A percentile compares a stretch with the other conserved stretches of the same genome.
Conservation (phyloP, 179 eudicot species). For the Spergularia azorica region DNA sequence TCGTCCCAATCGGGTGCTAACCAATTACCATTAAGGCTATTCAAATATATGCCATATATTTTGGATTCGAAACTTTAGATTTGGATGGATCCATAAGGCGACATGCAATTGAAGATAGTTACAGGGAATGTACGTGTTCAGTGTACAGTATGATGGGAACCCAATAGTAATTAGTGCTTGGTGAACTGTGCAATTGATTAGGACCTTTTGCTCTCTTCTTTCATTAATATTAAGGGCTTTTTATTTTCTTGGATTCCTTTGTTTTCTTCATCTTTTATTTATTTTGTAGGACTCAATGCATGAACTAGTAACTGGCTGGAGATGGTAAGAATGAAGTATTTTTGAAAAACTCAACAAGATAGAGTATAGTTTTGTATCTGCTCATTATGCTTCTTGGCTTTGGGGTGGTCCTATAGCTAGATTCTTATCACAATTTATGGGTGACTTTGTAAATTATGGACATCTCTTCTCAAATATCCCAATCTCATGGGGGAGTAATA, state of each 20-base stretch:
- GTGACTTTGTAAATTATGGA: slow-evolving; percentile 22
- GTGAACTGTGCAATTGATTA: slow-evolving; percentile 27
- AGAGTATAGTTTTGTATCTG: too few relatives aligned
- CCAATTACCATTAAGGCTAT: too few relatives aligned
- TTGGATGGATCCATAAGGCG: too few relatives aligned
- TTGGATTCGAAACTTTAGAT: too few relatives aligned
- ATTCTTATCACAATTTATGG: slow-evolving; percentile 30
- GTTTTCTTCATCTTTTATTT: not conserved
- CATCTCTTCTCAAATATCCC: slow-evolving; percentile 9
- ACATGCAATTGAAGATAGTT: slow-evolving; percentile 28
- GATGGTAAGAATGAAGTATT: slow-evolving; percentile 23
- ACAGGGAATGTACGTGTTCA: slow-evolving; percentile 11
- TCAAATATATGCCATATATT: too few relatives aligned
- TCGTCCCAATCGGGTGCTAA: too few relatives aligned
- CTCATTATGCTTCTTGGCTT: slow-evolving; percentile 23
- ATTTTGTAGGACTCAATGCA: slow-evolving; percentile 28
- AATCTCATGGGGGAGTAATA: not conserved
- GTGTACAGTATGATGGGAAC: too few relatives aligned
- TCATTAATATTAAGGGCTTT: too few relatives aligned
- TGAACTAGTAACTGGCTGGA: slow-evolving; percentile 18
- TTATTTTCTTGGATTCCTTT: slow-evolving; percentile 35
- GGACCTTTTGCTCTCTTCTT: slow-evolving; percentile 21
- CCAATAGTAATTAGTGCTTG: slow-evolving; percentile 12
- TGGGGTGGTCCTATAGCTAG: slow-evolving; percentile 26
- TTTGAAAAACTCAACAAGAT: slow-evolving; percentile 33